Evolutionary conservation across 1,284 basidiomycete genomes (phyloP), one percentile per base, ranked within the genome.

Genomic region (Sanghuangporus baumii): DNA sequence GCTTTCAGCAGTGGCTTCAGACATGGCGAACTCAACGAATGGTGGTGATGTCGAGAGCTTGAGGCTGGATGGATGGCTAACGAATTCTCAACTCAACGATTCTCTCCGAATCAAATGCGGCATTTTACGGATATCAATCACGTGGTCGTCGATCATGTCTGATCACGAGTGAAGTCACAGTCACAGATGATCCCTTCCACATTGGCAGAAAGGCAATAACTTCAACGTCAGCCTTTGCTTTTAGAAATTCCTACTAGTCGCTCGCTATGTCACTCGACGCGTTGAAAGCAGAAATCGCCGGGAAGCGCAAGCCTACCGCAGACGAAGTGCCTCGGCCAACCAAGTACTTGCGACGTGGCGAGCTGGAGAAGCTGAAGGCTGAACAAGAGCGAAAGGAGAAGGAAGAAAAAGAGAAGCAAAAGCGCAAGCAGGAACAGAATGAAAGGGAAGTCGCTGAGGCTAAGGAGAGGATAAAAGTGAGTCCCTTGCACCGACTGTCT

Each of bases 301-400:
- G 83, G 62, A 97, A 98, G 75, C 89, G 94, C 69, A 96, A 96
- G 73, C 79, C 83, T 3, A 74, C 84, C 6, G 73, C 78, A n/a
- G 76, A 79, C 37, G 66, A 71, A 23, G 75, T 74, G 40, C 70
- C 73, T 20, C 79, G 83, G 4, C 86, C 87, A 0, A 83, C 79
- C 23, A 96, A 96, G 75, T 97, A 97, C 73, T 84, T 96, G 83
- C 86, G 91, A 50, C 83, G 88, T 67, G 93, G 91, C 16, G 95
- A 97, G 31, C 75, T 90, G 23, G 86, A 90, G 66, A 85, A 86
- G 43, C 75, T 92, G 48, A 88, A 84, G 67, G 85, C 87, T 68
- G 83, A 90, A 66, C 76, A 81, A 63, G 83, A 87, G 67, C 77
- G 76, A 48, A 82, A 81, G 65, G 81, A 78, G 56, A 77, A 74